Percentiles rank a stretch among this genome's conserved stretches.
phyloP scores from a whole-genome alignment of 306 rosid genomes.

The Pachyrhizus erosus region DNA sequence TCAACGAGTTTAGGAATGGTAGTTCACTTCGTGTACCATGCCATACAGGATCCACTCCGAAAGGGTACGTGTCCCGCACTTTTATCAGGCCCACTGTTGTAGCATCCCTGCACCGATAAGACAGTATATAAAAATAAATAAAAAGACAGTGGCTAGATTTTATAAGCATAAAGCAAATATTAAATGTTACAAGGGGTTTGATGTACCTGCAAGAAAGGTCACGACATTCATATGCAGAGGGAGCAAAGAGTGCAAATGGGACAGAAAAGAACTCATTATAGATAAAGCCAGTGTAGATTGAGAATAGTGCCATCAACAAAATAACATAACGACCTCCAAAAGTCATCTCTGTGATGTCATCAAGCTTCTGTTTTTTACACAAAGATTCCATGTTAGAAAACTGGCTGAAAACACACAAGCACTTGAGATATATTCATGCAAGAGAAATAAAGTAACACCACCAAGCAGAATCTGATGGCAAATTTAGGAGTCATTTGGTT shows the following conservation, averaged over 20 bases:
- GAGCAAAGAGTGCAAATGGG: slow-evolving; percentile 85
- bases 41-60: slow-evolving; percentile 98
- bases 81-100: slow-evolving; percentile 84
- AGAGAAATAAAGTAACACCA: slow-evolving; percentile 3
- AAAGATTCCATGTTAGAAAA: slow-evolving; percentile 31
- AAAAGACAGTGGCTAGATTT: slow-evolving; percentile 13
- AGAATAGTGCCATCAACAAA: slow-evolving; percentile 88
- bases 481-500: background rate
- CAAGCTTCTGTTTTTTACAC: slow-evolving; percentile 82
- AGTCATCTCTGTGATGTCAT: slow-evolving; percentile 93
- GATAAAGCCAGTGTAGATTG: slow-evolving; percentile 93
- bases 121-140: slow-evolving; percentile 26
- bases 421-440: slow-evolving; percentile 7
- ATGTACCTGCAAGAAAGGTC: slow-evolving; percentile 86
- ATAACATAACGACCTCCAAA: slow-evolving; percentile 98
- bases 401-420: background rate
- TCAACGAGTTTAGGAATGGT: slow-evolving; percentile 95
- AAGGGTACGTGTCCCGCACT: slow-evolving; percentile 83
- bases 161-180: slow-evolving; percentile 28
- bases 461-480: slow-evolving; percentile 13
- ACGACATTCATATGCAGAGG: slow-evolving; percentile 90
- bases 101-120: slow-evolving; percentile 65
- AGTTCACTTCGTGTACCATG: slow-evolving; percentile 94
- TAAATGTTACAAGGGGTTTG: slow-evolving; percentile 40
- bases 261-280: slow-evolving; percentile 96